Evolutionary conservation across 169 alveolate genomes (phyloP), one percentile per base, ranked within the genome.

Genomic region (Plasmodium coatneyi): DNA sequence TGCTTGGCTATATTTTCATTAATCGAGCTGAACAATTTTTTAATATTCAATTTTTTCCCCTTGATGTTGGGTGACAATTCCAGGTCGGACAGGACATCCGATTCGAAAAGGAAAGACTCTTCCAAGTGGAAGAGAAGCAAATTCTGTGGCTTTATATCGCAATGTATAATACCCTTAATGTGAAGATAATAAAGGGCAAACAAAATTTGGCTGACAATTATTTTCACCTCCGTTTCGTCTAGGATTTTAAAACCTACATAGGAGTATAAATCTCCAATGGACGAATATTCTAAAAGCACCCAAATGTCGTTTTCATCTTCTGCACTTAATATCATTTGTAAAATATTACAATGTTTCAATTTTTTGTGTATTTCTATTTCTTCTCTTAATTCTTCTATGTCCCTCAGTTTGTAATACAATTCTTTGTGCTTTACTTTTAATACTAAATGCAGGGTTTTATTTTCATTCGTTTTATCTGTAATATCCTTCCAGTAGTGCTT

Each of bases 71-170:
- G 54, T 30, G 36, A 14, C 7, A 19, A 19, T 6, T 74, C 52
- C 19, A 32, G 19, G 22, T 86, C 52, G 28, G 84, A 70, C 30
- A 86, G 71, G 1, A 71, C 7, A 36, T 86, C 79, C 5, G 82
- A 28, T 9, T 52, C 28, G 49, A 66, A 34, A 30, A 43, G 72
- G 28, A 78, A 41, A 14, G 92, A 56, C 82, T 76, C 82, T 25
- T 82, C 95, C n/a, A 92, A 78, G 12, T 82, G 90, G 66, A 94
- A 95, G 41, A 96, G 82, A 72, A 96, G 92, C 49, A 96, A 70
- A 87, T 96, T 96, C 83, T 96, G 95, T 25, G 96, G 96, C 89
- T 96, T 96, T n/a, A 96, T 92, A 93, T 96, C 98, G 43, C 97
- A 71, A 74, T 95, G 97, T 66, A 95, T 93, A 43, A 96, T 83